These are phyloP conservation scores for Cryptococcus jaspeensis DNA, from an alignment of 1,284 basidiomycete species.

Conservation along the genomic window DNA sequence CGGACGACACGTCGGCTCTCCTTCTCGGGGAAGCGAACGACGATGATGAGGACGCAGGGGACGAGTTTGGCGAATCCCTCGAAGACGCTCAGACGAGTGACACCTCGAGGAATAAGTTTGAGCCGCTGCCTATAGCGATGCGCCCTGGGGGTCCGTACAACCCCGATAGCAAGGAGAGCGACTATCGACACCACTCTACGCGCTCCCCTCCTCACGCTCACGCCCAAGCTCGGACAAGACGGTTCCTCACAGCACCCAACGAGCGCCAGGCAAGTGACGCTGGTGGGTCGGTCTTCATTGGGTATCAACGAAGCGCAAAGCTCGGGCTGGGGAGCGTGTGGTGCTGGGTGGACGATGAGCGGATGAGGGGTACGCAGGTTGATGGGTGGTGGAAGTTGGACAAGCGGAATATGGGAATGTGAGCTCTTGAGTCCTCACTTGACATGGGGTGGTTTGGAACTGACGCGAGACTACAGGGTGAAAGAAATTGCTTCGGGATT, in stretches of 20 bases:
- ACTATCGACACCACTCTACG: background rate
- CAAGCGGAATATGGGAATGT: slow-evolving; percentile 44
- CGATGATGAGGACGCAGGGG: background rate
- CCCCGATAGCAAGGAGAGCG: slow-evolving; percentile 1
- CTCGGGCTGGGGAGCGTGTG: slow-evolving; percentile 34
- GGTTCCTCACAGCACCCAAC: background rate
- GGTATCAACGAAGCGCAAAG: slow-evolving; percentile 34
- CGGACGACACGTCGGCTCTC: slow-evolving; percentile 7
- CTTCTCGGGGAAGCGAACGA: slow-evolving; percentile 4
- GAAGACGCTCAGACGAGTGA: background rate
- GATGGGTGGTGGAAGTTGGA: slow-evolving; percentile 41
- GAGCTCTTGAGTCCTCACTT: too few species aligned
- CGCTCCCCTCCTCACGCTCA: background rate
- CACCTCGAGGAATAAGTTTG: slow-evolving; percentile 6
- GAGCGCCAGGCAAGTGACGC: slow-evolving; percentile 1
- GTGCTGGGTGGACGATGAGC: slow-evolving; percentile 39
- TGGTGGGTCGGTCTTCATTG: slow-evolving; percentile 37
- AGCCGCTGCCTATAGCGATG: slow-evolving; percentile 16
- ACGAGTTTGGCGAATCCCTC: background rate
- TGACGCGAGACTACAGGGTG: slow-evolving; percentile 16
- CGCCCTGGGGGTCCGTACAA: slow-evolving; percentile 18
- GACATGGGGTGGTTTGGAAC: slow-evolving; percentile 3
- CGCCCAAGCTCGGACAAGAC: background rate
- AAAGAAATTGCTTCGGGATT: slow-evolving; percentile 31
- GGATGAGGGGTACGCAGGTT: slow-evolving; percentile 15